phyloP scores from a whole-genome alignment of 2,329 filamentous ascomycete species.

The Diaporthe ampelina region DNA sequence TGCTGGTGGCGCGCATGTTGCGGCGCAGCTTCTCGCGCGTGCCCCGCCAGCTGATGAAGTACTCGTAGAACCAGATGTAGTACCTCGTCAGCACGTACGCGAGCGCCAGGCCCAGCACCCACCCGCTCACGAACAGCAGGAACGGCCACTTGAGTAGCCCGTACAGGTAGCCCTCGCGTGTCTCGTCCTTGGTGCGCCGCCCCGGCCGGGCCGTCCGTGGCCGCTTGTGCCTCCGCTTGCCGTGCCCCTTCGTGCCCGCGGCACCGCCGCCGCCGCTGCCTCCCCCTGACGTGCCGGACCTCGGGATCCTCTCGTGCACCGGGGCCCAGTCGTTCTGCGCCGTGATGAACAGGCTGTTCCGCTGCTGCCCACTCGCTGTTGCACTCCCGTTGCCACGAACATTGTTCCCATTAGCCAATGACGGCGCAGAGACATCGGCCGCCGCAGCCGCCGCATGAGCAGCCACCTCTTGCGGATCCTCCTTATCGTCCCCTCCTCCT shows the following conservation, averaged over 20 bases:
- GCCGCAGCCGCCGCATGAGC: slow-evolving; percentile 56
- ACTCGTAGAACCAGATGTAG: slow-evolving; percentile 95
- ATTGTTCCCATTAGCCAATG: slow-evolving; percentile 31
- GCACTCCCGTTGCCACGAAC: slow-evolving; percentile 39
- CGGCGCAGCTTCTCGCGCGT: slow-evolving; percentile 78
- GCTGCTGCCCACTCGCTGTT: slow-evolving; percentile 18
- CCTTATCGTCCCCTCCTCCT: slow-evolving; percentile 47
- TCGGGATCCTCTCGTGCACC: slow-evolving; percentile 76
- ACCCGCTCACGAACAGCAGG: slow-evolving; percentile 82
- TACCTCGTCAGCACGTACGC: slow-evolving; percentile 85
- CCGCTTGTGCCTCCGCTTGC: slow-evolving; percentile 53
- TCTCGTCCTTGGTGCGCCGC: slow-evolving; percentile 86
- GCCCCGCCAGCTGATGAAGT: slow-evolving; percentile 91
- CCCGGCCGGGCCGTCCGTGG: slow-evolving; percentile 54
- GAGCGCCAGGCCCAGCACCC: slow-evolving; percentile 80
- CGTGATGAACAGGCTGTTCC: slow-evolving; percentile 75
- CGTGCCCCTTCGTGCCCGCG: slow-evolving; percentile 54
- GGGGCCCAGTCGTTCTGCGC: slow-evolving; percentile 98
- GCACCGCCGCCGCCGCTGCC: slow-evolving; percentile 49
- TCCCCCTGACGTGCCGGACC: slow-evolving; percentile 35
- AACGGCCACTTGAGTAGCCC: slow-evolving; percentile 92
- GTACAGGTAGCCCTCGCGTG: slow-evolving; percentile 93
- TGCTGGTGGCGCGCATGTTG: slow-evolving; percentile 78
- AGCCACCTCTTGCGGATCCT: slow-evolving; percentile 51
- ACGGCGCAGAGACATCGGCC: slow-evolving; percentile 49